phyloP scores from a whole-genome alignment of 805 yeast species.

The Spathaspora sp. region DNA sequence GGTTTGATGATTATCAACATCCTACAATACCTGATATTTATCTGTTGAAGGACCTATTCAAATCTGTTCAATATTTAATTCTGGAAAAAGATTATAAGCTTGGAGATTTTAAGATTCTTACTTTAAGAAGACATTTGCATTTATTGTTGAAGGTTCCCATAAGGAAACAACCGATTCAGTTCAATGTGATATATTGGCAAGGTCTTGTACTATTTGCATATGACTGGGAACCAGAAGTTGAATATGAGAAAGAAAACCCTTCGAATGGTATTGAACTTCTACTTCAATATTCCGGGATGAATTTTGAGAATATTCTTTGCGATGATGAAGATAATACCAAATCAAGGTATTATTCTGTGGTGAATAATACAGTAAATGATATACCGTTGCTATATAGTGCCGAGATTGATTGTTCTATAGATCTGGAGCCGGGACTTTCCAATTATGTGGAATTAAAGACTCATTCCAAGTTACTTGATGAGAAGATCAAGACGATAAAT shows the following conservation, averaged over 20 bases:
- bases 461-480: constrained; percentile 9
- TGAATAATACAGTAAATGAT: constrained; percentile 8
- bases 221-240: constrained; percentile 14
- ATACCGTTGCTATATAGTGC: constrained; percentile 16
- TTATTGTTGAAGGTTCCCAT: constrained; percentile 18
- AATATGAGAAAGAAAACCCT: neutral
- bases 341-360: constrained; percentile 13
- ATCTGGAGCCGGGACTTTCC: constrained; percentile 3
- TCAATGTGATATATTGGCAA: constrained; percentile 16
- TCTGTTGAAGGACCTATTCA: constrained; percentile 13
- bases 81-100: constrained; percentile 2
- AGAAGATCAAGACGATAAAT: constrained; percentile 1
- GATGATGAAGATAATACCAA: neutral
- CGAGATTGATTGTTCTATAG: constrained; percentile 19
- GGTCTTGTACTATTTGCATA: constrained; percentile 15
- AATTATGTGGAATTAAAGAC: constrained; percentile 23
- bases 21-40: constrained; percentile 11
- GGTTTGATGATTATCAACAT: constrained; percentile 11
- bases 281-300: constrained; percentile 18
- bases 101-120: constrained; percentile 10
- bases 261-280: constrained; percentile 3
- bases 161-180: constrained; percentile 9
- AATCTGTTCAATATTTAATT: constrained; percentile 9
- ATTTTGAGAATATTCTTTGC: constrained; percentile 16
- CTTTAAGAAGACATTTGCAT: constrained; percentile 16